Evolutionary conservation across 805 yeast genomes (phyloP), one percentile per base, ranked within the genome.

Genomic region (Ogataea neopini): DNA sequence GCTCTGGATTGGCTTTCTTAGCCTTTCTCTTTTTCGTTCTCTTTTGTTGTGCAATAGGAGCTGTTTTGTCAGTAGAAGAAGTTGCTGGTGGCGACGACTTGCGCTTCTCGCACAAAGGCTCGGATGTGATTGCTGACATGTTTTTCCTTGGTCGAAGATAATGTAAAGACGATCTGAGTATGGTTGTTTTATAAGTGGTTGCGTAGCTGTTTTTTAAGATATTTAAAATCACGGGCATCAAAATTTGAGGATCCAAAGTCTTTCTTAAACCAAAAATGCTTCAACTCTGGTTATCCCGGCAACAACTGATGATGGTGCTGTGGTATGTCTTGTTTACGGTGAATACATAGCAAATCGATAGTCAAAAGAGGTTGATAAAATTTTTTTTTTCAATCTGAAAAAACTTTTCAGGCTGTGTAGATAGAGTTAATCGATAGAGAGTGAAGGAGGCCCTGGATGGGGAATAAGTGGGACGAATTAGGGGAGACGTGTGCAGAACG

Each of bases 1-100:
- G 77, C 50, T 90, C 97, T 7, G 75, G 77, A 56, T 84, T 84
- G 26, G 77, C 70, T 62, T 78, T 81, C 59, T 83, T 85, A 59
- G 79, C 80, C 61, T 80, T 77, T 47, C 65, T 62, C 23, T 51
- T 49, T 20, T 35, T 34, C 20, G 45, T 44, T 20, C 44, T 41
- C 15, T 25, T 8, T 9, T 29, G 25, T 11, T 23, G 43, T 22
- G 32, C 13, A 7, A 29, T 14, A 13, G 42, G 15, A 9, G 33
- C 32, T 39, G 13, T 15, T 15, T 38, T 38, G 6, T 6, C 22
- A n/a, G 42, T 30, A 33, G 25, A n/a, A 7, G 43, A 15, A 3
- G 19, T 26, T 40, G 40, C 47, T 11, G 39, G 28, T 14, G 49
- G 30, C 22, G 42, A 26, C 6, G 40, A 33, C 38, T 41, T 30